A percentile compares a stretch with the other conserved stretches of the same genome.
phyloP scores from a whole-genome alignment of 106 monocot genomes.

The Allium fistulosum region DNA sequence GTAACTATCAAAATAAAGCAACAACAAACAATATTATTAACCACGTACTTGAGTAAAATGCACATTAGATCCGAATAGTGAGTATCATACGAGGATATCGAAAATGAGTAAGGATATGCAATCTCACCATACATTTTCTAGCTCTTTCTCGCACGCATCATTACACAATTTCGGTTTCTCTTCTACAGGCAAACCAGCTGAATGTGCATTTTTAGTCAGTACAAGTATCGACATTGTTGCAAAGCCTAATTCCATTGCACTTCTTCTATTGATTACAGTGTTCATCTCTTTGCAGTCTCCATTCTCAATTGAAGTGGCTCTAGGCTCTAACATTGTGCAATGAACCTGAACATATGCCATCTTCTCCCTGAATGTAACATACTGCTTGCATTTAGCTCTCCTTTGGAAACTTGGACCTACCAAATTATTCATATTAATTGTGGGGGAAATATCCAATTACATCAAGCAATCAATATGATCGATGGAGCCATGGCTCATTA shows the following conservation, averaged over 20 bases:
- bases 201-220: slow-evolving; percentile 21
- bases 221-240: slow-evolving; percentile 22
- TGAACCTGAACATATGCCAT: slow-evolving; percentile 11
- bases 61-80: too few species aligned
- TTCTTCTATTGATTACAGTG: slow-evolving; percentile 29
- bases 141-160: slow-evolving; percentile 76
- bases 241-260: slow-evolving; percentile 26
- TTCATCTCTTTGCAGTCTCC: slow-evolving; percentile 2
- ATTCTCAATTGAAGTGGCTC: neutral
- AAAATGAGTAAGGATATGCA: slow-evolving; percentile 11
- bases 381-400: slow-evolving; percentile 10
- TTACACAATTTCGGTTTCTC: slow-evolving; percentile 79
- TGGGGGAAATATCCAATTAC: too few species aligned
- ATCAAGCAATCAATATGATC: too few species aligned
- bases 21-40: too few species aligned
- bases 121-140: slow-evolving; percentile 97
- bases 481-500: too few species aligned
- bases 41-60: too few species aligned
- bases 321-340: slow-evolving; percentile 8
- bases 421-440: neutral
- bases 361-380: slow-evolving; percentile 3
- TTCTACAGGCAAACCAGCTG: slow-evolving; percentile 78
- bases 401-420: slow-evolving; percentile 21
- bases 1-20: too few species aligned
- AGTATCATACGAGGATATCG: neutral